phyloP scores from a whole-genome alignment of 768 basidiomycete species.

The Strobilomyces dryophilus region DNA sequence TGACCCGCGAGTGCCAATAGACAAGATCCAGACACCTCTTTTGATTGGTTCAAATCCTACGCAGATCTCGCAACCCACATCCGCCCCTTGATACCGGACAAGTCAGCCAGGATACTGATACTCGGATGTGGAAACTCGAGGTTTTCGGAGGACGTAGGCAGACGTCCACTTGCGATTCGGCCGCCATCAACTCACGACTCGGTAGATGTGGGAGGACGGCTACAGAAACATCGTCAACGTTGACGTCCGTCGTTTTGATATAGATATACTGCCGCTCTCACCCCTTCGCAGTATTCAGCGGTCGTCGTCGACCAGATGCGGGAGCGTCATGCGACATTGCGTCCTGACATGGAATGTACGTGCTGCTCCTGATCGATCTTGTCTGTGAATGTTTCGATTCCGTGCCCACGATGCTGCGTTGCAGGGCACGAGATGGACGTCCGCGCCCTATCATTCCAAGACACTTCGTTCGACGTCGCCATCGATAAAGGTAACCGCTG shows the following conservation, averaged over 20 bases:
- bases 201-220: conserved; percentile 83
- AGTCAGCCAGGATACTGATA: conserved; percentile 62
- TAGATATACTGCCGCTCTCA: background rate
- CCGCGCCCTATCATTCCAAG: conserved; percentile 54
- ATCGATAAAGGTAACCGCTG: conserved; percentile 67
- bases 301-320: conserved; percentile 75
- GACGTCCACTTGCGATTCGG: background rate
- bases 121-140: conserved; percentile 84
- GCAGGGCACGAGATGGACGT: conserved; percentile 86
- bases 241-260: conserved; percentile 47
- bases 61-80: conserved; percentile 62
- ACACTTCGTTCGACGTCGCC: conserved; percentile 66
- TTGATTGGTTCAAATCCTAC: conserved; percentile 90
- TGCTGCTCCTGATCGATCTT: background rate
- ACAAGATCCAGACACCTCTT: conserved; percentile 53
- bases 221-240: conserved; percentile 77
- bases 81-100: conserved; percentile 58
- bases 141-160: conserved; percentile 66
- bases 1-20: conserved; percentile 31
- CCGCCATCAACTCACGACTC: conserved; percentile 5
- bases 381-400: background rate
- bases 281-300: conserved; percentile 56
- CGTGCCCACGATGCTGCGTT: background rate
- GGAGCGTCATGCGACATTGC: conserved; percentile 40
- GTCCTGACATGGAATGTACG: conserved; percentile 73